Percentiles rank a stretch among this genome's conserved stretches.
Evolutionary conservation across 2,329 filamentous ascomycete species (phyloP).

Genomic region (Sclerotinia spermophila): DNA sequence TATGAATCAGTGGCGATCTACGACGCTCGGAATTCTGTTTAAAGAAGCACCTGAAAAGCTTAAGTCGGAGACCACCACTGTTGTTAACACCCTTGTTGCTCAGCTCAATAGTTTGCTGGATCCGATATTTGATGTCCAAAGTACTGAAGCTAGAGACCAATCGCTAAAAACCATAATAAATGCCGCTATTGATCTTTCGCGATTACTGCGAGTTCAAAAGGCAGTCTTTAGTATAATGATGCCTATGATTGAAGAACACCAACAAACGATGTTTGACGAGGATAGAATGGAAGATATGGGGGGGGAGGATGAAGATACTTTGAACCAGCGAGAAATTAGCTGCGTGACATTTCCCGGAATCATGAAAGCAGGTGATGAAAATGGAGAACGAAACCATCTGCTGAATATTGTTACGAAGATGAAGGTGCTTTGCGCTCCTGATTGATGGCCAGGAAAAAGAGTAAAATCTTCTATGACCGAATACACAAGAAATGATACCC

Average conservation of each 20-base stretch:
- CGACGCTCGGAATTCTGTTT: constrained; percentile 57
- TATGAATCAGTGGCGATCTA: constrained; percentile 64
- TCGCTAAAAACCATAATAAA: constrained; percentile 51
- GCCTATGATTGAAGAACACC: constrained; percentile 50
- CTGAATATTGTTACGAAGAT: constrained; percentile 63
- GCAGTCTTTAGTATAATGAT: constrained; percentile 55
- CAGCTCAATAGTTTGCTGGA: constrained; percentile 50
- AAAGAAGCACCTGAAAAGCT: constrained; percentile 50
- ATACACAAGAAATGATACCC: not conserved
- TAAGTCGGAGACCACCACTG: constrained; percentile 43
- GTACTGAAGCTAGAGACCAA: constrained; percentile 46
- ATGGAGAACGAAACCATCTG: constrained; percentile 56
- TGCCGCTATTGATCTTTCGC: constrained; percentile 53
- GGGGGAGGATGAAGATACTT: constrained; percentile 55
- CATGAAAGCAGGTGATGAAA: constrained; percentile 62
- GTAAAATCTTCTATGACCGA: not conserved
- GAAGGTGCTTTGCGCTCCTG: constrained; percentile 54
- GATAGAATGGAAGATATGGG: constrained; percentile 64
- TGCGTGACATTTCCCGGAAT: constrained; percentile 64
- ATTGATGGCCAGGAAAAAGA: constrained; percentile 22
- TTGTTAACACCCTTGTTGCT: constrained; percentile 44
- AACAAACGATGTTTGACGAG: constrained; percentile 53
- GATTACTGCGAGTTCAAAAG: constrained; percentile 55
- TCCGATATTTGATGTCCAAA: constrained; percentile 40
- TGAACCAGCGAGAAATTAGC: constrained; percentile 51